Percentiles rank a stretch among this genome's conserved stretches.
Conservation (phyloP, 441 rosid species). For the Mallotus repandus region DNA sequence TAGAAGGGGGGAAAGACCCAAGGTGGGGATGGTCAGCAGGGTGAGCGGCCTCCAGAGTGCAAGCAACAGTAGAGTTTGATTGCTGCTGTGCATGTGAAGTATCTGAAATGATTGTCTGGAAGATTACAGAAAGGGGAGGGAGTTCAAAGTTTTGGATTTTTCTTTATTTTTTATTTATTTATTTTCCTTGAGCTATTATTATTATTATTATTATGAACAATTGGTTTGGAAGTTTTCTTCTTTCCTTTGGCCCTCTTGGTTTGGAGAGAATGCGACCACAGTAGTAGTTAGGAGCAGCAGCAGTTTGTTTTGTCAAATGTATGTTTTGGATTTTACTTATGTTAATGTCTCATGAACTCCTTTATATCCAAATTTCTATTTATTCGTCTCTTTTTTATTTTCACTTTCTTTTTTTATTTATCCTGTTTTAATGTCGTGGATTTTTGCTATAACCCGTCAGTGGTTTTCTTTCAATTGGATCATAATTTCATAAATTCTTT, state of each 20-base stretch:
- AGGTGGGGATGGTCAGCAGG: slow-evolving; percentile 60
- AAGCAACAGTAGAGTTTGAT: slow-evolving; percentile 68
- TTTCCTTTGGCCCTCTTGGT: slow-evolving; percentile 22
- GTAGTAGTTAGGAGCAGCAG: slow-evolving; percentile 14
- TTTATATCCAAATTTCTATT: neutral
- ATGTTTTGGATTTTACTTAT: slow-evolving; percentile 23
- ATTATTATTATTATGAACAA: slow-evolving; percentile 25
- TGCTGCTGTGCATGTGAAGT: slow-evolving; percentile 14
- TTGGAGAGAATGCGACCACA: slow-evolving; percentile 23
- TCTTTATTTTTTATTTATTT: slow-evolving; percentile 27
- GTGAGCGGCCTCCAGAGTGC: slow-evolving; percentile 95
- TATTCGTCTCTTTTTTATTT: too few relatives aligned
- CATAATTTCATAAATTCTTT: too few relatives aligned
- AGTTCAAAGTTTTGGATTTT: slow-evolving; percentile 43
- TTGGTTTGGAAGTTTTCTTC: slow-evolving; percentile 27
- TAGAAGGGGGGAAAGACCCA: slow-evolving; percentile 57
- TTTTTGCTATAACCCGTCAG: too few relatives aligned
- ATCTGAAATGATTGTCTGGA: slow-evolving; percentile 12
- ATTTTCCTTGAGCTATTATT: slow-evolving; percentile 9
- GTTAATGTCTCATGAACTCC: slow-evolving; percentile 18
- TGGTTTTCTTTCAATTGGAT: too few relatives aligned
- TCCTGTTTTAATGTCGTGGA: neutral
- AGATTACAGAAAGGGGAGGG: slow-evolving; percentile 16
- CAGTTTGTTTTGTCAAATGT: slow-evolving; percentile 12
- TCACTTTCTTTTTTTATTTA: neutral